phyloP scores from a whole-genome alignment of 257 asterid genomes.

The Fraxinus pennsylvanica region DNA sequence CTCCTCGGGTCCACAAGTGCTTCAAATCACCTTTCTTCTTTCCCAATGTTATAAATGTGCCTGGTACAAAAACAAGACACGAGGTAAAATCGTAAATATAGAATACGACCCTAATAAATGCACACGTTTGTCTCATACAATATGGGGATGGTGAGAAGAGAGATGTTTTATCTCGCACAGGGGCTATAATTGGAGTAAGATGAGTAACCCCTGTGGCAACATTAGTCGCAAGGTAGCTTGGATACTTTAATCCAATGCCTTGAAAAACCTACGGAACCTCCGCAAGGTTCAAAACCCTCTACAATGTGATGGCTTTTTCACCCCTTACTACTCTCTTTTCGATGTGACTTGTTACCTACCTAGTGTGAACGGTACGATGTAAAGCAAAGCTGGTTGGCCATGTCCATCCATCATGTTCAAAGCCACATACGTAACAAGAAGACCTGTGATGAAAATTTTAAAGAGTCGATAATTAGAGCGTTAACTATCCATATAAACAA shows the following conservation, averaged over 20 bases:
- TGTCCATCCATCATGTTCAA: constrained; percentile 95
- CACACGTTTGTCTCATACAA: too few species aligned
- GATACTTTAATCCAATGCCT: too few species aligned
- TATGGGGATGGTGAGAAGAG: too few species aligned
- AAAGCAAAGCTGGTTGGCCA: constrained; percentile 97
- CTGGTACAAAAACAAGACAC: constrained; percentile 34
- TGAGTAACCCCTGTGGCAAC: too few species aligned
- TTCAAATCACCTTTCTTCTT: constrained; percentile 78
- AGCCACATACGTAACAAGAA: constrained; percentile 85
- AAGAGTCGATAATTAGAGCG: not conserved
- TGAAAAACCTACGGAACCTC: too few species aligned
- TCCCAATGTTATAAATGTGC: constrained; percentile 72
- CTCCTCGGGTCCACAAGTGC: constrained; percentile 84
- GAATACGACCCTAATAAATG: too few species aligned
- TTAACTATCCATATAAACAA: not conserved
- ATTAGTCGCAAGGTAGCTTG: too few species aligned
- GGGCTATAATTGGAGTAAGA: too few species aligned
- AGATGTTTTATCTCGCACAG: too few species aligned
- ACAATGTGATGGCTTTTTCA: too few species aligned
- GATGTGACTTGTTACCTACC: constrained; percentile 43
- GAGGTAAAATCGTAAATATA: too few species aligned
- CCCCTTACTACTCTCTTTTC: not conserved
- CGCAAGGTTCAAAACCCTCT: too few species aligned
- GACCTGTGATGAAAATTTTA: constrained; percentile 48
- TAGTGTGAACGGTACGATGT: constrained; percentile 94